Conservation (phyloP, 805 yeast species). For the Cyberlindnera suaveolens region DNA sequence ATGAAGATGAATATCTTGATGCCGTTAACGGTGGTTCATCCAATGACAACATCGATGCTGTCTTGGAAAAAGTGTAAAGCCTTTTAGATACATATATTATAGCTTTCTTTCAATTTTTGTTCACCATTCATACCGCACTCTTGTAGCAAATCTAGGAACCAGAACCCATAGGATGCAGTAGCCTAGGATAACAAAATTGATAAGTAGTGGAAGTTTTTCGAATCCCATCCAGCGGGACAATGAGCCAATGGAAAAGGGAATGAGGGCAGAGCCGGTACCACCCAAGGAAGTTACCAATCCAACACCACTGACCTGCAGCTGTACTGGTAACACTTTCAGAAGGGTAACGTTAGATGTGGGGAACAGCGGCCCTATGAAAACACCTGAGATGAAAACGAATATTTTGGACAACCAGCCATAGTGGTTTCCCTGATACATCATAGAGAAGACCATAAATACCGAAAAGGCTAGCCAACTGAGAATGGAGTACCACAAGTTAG, state of each 20-base stretch:
- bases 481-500: conserved; percentile 28
- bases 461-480: conserved; percentile 28
- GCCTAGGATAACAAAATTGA: conserved; percentile 4
- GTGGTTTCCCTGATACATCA: conserved; percentile 4
- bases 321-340: conserved; percentile 53
- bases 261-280: conserved; percentile 74
- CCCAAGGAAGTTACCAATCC: conserved; percentile 77
- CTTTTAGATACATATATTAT: too few relatives aligned
- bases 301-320: conserved; percentile 57
- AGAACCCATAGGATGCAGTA: conserved; percentile 9
- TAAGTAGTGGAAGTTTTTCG: conserved; percentile 4
- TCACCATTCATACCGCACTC: too few relatives aligned
- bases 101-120: too few relatives aligned
- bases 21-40: conserved; percentile 1
- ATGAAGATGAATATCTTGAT: conserved; percentile 31
- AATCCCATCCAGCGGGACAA: conserved; percentile 13
- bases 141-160: not conserved
- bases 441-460: conserved; percentile 13
- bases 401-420: conserved; percentile 7
- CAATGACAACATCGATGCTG: conserved; percentile 1
- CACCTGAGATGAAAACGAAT: conserved; percentile 39
- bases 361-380: conserved; percentile 63
- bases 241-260: conserved; percentile 61
- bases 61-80: not conserved
- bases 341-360: conserved; percentile 68